Base-by-base conservation (phyloP, 164 flowering plant genomes). In the Vitis amurensis region DNA sequence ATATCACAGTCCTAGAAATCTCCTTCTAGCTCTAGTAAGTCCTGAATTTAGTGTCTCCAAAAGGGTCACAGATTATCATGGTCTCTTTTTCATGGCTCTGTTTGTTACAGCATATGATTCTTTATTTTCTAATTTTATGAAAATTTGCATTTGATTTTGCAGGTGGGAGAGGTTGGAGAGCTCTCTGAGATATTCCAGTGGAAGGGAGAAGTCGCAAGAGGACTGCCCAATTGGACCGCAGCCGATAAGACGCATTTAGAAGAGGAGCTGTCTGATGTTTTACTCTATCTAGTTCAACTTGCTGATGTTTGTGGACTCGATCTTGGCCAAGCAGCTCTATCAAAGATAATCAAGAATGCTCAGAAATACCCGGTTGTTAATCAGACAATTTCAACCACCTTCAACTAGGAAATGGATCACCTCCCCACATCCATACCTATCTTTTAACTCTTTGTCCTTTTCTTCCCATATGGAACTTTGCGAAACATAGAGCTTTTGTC, bases 261-360 rank as follows among this genome's bases (percentile, higher is more conserved):
- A 13, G 87, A 84, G 30, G 89, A 86, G 80, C 79, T 86, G 47
- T 83, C 87, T 0, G 87, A 86, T 72, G 89, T 86, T 30, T 57
- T 86, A 8, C 83, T 83, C 62, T 86, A 86, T 64, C 74, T 86
- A 3, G 72, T 86, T 55, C 80, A 78, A 29, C 78, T 86, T 3
- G 83, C 87, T 14, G 84, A 80, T 76, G 77, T 83, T 52, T 86
- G 87, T 72, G 89, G 84, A 19, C 72, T 86, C 37, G 86, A 86
- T 75, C 85, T 86, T 51, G 89, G 85, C 66, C 71, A 74, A 58
- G 87, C 89, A 2, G 89, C 84, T 31, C 69, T 83, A 1, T 66
- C 74, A 0, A 86, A 86, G 72, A 68, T 85, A 2, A 61, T 74
- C 29, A 78, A 80, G 60, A 86, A 86, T 53, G 84, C 84, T 0